Conservation (phyloP, 2,329 filamentous ascomycete genomes). For the Pseudogymnoascus sp. region DNA sequence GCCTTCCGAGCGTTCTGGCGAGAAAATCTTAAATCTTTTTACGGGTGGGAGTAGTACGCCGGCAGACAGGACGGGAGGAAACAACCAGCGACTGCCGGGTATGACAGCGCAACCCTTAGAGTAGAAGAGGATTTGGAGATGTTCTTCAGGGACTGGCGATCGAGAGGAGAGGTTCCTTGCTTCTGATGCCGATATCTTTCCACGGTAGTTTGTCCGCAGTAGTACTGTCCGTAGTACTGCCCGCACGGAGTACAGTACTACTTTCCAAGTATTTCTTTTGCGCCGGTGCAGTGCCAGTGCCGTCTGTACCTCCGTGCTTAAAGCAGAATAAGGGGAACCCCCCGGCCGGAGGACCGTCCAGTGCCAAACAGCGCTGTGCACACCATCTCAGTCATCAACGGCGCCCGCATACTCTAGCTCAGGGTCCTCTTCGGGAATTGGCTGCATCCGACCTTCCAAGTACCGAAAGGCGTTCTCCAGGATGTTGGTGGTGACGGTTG, state of each 20-base stretch:
- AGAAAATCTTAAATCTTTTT: slow-evolving; percentile 9
- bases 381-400: slow-evolving; percentile 10
- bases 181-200: neutral
- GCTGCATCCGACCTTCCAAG: slow-evolving; percentile 4
- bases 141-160: neutral
- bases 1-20: slow-evolving; percentile 8
- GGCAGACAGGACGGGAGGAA: slow-evolving; percentile 8
- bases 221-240: neutral
- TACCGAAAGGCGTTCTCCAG: slow-evolving; percentile 6
- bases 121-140: neutral
- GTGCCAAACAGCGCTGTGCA: neutral
- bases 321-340: neutral
- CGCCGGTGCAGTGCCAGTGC: neutral
- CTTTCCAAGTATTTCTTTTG: slow-evolving; percentile 4
- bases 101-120: neutral
- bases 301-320: slow-evolving; percentile 4
- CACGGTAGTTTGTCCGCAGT: neutral
- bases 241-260: neutral
- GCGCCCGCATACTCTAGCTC: slow-evolving; percentile 5
- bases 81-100: neutral
- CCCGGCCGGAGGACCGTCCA: neutral
- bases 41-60: neutral
- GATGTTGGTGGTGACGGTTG: neutral
- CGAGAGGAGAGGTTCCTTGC: neutral
- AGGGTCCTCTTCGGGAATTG: slow-evolving; percentile 8